Conservation (phyloP, 345 rosid genomes). For the Brassica carinata region DNA sequence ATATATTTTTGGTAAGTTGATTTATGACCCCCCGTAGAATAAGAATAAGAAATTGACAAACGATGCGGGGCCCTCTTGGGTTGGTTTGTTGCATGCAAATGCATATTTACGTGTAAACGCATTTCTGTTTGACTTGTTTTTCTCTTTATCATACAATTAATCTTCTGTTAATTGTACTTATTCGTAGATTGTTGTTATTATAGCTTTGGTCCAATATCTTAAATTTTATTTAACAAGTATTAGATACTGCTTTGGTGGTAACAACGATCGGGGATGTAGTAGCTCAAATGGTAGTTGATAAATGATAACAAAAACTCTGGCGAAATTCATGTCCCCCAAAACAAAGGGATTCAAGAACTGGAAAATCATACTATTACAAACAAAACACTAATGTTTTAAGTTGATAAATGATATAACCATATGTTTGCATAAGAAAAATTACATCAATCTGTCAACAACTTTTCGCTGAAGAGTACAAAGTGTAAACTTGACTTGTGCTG, state of each 20-base stretch:
- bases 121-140: background rate
- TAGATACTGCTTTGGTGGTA: too few species aligned
- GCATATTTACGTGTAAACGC: slow-evolving; percentile 6
- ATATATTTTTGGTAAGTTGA: background rate
- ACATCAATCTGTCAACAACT: slow-evolving; percentile 13
- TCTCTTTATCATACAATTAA: background rate
- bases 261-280: too few species aligned
- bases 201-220: background rate
- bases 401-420: slow-evolving; percentile 10
- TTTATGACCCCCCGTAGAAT: slow-evolving; percentile 6
- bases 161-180: background rate
- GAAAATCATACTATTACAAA: slow-evolving; percentile 11
- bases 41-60: slow-evolving; percentile 24
- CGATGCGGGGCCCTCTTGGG: slow-evolving; percentile 17
- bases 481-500: background rate
- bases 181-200: background rate
- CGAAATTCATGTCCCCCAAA: background rate
- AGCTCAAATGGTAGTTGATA: too few species aligned
- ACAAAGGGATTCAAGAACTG: background rate
- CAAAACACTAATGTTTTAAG: slow-evolving; percentile 4
- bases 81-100: background rate
- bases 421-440: slow-evolving; percentile 8
- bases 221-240: too few species aligned
- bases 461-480: background rate
- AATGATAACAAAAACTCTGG: too few species aligned